Percentiles rank a stretch among this genome's conserved stretches.
phyloP scores from a whole-genome alignment of 192 early-diverging fungal species.

The Coemansia sp. region DNA sequence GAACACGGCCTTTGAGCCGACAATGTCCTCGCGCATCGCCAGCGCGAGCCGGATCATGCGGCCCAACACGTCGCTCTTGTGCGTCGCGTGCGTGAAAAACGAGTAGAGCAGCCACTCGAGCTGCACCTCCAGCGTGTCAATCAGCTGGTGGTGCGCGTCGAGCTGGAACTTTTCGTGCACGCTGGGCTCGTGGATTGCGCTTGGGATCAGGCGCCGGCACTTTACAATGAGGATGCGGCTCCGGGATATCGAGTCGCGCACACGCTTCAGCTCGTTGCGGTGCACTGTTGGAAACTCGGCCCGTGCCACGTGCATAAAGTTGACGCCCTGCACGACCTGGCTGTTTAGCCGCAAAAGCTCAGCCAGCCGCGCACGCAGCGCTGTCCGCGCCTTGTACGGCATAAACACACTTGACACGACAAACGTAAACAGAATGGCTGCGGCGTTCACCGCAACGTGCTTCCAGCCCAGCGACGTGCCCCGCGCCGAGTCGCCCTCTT shows the following conservation, averaged over 20 bases:
- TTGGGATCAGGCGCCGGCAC: conserved; percentile 20
- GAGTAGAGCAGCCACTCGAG: conserved; percentile 49
- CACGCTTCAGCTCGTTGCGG: conserved; percentile 15
- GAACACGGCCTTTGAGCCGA: conserved; percentile 34
- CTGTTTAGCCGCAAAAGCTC: conserved; percentile 37
- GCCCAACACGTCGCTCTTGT: conserved; percentile 2
- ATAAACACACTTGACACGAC: conserved; percentile 34
- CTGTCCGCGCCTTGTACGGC: conserved; percentile 47
- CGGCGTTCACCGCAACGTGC: conserved; percentile 29
- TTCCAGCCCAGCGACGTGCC: conserved; percentile 34
- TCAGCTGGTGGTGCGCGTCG: conserved; percentile 19
- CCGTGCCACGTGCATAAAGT: conserved; percentile 41
- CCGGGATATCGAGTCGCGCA: conserved; percentile 8
- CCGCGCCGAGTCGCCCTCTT: neutral
- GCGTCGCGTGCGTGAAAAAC: conserved; percentile 25
- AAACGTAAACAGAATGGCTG: conserved; percentile 33
- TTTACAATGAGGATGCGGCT: conserved; percentile 29
- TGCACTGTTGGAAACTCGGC: conserved; percentile 29
- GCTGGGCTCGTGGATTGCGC: conserved; percentile 35
- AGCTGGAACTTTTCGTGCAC: conserved; percentile 39
- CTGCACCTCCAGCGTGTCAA: conserved; percentile 38
- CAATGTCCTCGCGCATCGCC: conserved; percentile 43
- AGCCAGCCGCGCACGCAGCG: conserved; percentile 21
- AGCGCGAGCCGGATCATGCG: conserved; percentile 20
- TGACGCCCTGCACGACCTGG: conserved; percentile 22